Percentiles rank a stretch among this genome's conserved stretches.
These are phyloP conservation scores for Sarcodon sp. DNA, from an alignment of 768 basidiomycete genomes.

Conservation along the genomic window DNA sequence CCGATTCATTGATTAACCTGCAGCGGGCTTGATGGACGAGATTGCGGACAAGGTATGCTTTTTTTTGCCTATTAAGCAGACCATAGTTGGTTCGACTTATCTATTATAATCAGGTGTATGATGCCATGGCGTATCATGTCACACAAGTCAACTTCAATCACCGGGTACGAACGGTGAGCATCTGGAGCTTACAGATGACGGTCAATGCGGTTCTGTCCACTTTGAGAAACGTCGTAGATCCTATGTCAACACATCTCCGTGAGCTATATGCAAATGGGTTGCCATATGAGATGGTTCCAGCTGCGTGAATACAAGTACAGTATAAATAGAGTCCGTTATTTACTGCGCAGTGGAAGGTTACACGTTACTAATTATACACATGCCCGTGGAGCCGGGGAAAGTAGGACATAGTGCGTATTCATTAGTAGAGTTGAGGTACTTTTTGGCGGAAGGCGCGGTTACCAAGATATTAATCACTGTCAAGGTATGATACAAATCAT, in stretches of 20 bases:
- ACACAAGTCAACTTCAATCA: constrained; percentile 82
- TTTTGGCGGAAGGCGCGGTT: too few species aligned
- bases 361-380: too few species aligned
- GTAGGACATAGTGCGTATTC: too few species aligned
- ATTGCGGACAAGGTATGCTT: constrained; percentile 66
- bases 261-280: constrained; percentile 14
- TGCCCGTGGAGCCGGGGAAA: too few species aligned
- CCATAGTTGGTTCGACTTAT: background rate
- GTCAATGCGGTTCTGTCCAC: constrained; percentile 77
- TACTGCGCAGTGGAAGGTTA: too few species aligned
- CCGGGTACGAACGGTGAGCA: constrained; percentile 78
- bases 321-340: too few species aligned
- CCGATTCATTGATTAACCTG: constrained; percentile 4
- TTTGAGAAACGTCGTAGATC: constrained; percentile 67
- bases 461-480: too few species aligned
- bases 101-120: constrained; percentile 48
- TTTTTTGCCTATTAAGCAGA: background rate
- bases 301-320: too few species aligned
- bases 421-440: too few species aligned
- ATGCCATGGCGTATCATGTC: constrained; percentile 92
- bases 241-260: constrained; percentile 23
- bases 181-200: constrained; percentile 94
- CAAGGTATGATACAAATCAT: too few species aligned
- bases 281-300: too few species aligned
- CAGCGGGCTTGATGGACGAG: constrained; percentile 86